phyloP scores from a whole-genome alignment of 108 stramenopile genomes.

The Skeletonema marinoi region DNA sequence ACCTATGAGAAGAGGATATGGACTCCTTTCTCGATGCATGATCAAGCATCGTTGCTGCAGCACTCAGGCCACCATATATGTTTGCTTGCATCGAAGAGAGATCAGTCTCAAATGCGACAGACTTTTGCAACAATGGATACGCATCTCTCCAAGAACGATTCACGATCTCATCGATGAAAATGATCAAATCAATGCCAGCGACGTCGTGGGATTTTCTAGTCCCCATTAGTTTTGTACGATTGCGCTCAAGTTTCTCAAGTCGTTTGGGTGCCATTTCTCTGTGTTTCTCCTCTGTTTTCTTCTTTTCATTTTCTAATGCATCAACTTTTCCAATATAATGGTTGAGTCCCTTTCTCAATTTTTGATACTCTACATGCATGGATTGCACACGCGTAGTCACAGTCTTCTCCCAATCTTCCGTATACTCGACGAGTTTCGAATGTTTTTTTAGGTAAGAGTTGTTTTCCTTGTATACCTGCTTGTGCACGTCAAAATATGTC shows the following conservation, averaged over 20 bases:
- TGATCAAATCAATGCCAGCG: slow-evolving; percentile 23
- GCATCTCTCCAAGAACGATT: slow-evolving; percentile 45
- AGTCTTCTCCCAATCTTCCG: slow-evolving; percentile 42
- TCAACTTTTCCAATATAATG: slow-evolving; percentile 46
- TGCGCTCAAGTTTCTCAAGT: slow-evolving; percentile 45
- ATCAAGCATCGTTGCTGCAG: slow-evolving; percentile 16
- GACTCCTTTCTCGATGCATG: slow-evolving; percentile 13
- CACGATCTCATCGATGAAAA: slow-evolving; percentile 41
- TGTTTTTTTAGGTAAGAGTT: slow-evolving; percentile 20
- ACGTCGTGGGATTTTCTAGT: slow-evolving; percentile 41
- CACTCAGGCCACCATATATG: slow-evolving; percentile 8
- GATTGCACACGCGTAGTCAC: slow-evolving; percentile 32
- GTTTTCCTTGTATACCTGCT: slow-evolving; percentile 31
- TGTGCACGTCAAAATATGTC: slow-evolving; percentile 44
- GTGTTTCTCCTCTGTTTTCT: slow-evolving; percentile 28
- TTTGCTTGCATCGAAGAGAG: slow-evolving; percentile 35
- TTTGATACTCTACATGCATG: slow-evolving; percentile 27
- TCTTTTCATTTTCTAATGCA: slow-evolving; percentile 21
- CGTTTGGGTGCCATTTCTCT: slow-evolving; percentile 35
- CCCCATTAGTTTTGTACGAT: slow-evolving; percentile 37
- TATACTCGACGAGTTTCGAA: slow-evolving; percentile 28
- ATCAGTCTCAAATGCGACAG: slow-evolving; percentile 32
- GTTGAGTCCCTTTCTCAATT: slow-evolving; percentile 31
- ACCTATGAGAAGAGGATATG: slow-evolving; percentile 12
- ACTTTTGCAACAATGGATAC: slow-evolving; percentile 36